Conservation (phyloP, 225 moss, liverwort and hornwort genomes). For the Neckera pumila region DNA sequence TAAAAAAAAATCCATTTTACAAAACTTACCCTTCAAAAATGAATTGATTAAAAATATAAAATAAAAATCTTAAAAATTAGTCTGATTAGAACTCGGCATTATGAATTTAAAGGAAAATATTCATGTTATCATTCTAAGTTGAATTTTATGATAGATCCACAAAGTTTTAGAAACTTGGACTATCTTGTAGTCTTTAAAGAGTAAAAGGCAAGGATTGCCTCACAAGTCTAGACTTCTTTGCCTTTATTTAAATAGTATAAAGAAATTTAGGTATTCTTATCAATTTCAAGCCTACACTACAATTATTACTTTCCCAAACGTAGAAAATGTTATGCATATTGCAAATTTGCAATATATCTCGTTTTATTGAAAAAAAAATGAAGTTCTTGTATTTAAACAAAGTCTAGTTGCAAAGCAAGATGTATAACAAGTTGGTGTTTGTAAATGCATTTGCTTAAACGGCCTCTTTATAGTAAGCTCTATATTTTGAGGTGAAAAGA, state of each 20-base stretch:
- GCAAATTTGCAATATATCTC: neutral
- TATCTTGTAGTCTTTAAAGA: accelerated
- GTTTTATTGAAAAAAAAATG: accelerated
- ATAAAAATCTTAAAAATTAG: neutral
- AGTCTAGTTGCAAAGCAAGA: neutral
- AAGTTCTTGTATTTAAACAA: accelerated
- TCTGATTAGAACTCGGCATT: no score
- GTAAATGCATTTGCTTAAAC: neutral
- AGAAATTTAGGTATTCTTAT: neutral
- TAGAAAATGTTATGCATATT: neutral
- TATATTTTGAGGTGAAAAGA: neutral
- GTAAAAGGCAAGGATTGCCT: neutral
- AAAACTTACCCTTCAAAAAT: neutral
- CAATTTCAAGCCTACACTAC: neutral
- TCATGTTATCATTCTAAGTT: accelerated
- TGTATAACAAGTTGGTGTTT: neutral
- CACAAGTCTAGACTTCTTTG: neutral
- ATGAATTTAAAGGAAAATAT: neutral
- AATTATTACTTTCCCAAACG: neutral
- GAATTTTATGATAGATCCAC: neutral
- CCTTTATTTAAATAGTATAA: accelerated
- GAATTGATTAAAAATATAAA: accelerated
- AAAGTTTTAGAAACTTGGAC: neutral
- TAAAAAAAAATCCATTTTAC: no score
- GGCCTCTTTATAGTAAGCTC: accelerated